Percentiles rank a stretch among this genome's conserved stretches.
phyloP scores from a whole-genome alignment of 495 filamentous ascomycete species.

The Venustampulla echinocandica region DNA sequence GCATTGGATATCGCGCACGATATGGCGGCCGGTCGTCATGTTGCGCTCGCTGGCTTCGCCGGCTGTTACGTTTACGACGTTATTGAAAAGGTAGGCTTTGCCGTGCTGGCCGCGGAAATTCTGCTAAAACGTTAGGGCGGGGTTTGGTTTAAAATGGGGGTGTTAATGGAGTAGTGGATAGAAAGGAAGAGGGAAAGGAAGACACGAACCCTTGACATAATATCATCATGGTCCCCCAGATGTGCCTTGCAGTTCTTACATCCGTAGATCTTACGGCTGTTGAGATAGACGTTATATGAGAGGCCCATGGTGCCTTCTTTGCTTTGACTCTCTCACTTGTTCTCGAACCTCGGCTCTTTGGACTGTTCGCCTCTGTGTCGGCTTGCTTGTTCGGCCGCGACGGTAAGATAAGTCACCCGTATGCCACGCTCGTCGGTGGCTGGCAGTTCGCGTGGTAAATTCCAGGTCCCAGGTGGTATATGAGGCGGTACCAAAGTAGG shows the following conservation, averaged over 20 bases:
- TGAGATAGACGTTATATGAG: constrained; percentile 91
- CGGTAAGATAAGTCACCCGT: too few relatives aligned
- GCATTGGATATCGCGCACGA: constrained; percentile 88
- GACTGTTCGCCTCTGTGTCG: too few relatives aligned
- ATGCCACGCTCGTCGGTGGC: too few relatives aligned
- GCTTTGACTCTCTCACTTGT: too few relatives aligned
- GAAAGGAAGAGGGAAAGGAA: constrained; percentile 1
- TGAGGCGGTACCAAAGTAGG: too few relatives aligned
- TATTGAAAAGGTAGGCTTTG: constrained; percentile 95
- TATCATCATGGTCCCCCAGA: constrained; percentile 88
- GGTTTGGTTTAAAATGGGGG: not conserved
- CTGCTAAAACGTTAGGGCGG: constrained; percentile 35
- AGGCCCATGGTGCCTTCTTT: constrained; percentile 66
- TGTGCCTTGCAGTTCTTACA: constrained; percentile 96
- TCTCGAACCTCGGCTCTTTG: too few relatives aligned
- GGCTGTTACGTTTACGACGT: constrained; percentile 78
- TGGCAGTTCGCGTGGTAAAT: too few relatives aligned
- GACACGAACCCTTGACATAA: constrained; percentile 74
- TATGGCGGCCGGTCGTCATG: constrained; percentile 96
- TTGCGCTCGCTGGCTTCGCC: constrained; percentile 81
- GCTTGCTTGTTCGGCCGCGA: too few relatives aligned
- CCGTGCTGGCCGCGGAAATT: constrained; percentile 98
- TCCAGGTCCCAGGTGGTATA: too few relatives aligned
- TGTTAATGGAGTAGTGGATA: not conserved
- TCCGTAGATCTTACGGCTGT: constrained; percentile 81